Evolutionary conservation across 2,329 filamentous ascomycete species (phyloP).

Genomic region (Sphaceloma murrayae): DNA sequence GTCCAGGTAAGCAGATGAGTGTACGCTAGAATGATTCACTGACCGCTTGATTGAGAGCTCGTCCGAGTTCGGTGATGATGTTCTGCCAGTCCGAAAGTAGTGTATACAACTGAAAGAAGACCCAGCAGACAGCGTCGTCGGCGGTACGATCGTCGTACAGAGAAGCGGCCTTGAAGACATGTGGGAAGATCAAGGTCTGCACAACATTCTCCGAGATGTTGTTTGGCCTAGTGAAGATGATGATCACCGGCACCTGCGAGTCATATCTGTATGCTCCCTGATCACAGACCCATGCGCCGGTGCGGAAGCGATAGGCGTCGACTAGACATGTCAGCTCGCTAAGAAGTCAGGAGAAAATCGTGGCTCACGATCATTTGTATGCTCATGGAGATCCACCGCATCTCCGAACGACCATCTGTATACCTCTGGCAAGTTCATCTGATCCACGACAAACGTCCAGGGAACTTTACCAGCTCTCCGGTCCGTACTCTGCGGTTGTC

Average conservation of each 20-base stretch:
- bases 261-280: slow-evolving; percentile 27
- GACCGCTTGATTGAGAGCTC: slow-evolving; percentile 28
- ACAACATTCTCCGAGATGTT: slow-evolving; percentile 28
- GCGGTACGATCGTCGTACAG: slow-evolving; percentile 28
- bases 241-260: slow-evolving; percentile 25
- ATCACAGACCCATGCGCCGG: slow-evolving; percentile 31
- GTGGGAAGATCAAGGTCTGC: slow-evolving; percentile 27
- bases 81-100: slow-evolving; percentile 33
- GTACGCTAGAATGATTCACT: neutral
- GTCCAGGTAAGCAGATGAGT: no score
- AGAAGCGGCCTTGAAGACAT: slow-evolving; percentile 15
- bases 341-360: neutral
- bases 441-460: slow-evolving; percentile 31
- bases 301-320: slow-evolving; percentile 28
- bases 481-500: slow-evolving; percentile 29
- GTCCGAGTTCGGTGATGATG: slow-evolving; percentile 28
- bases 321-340: slow-evolving; percentile 19
- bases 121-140: slow-evolving; percentile 31
- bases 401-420: slow-evolving; percentile 31
- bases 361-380: slow-evolving; percentile 14
- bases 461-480: slow-evolving; percentile 26
- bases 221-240: slow-evolving; percentile 29
- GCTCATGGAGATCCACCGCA: slow-evolving; percentile 24
- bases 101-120: slow-evolving; percentile 28
- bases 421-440: slow-evolving; percentile 33